Base-by-base conservation (phyloP, 2,329 filamentous ascomycete species). In the Seiridium cupressi region DNA sequence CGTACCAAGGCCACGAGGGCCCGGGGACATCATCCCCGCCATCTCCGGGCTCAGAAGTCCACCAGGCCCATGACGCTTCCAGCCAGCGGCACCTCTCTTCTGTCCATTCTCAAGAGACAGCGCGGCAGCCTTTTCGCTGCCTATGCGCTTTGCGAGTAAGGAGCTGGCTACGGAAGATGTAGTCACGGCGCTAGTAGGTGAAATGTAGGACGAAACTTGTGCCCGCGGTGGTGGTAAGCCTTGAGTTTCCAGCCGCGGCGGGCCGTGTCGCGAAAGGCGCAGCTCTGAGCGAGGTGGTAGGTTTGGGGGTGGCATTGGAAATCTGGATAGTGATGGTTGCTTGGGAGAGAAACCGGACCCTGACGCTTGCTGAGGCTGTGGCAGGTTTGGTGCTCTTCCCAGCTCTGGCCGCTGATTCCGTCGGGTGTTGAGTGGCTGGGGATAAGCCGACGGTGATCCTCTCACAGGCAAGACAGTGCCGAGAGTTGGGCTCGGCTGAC, bases 111-210 rank as follows among this genome's bases (percentile, higher is more conserved):
- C 68, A 3, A 81, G 72, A 48, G 76, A 67, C 64, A 86, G 76
- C 51, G 77, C 73, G 2, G 79, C 79, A 0, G 82, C 83, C 59
- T 77, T 79, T 56, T 81, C 78, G 34, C 71, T 73, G 5, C 83
- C 82, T 26, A 84, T 69, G 4, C 83, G 77, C 67, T 85, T 85
- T 31, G 81, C 78, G 7, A 85, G 77, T 36, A 85, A 77, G 3
- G 80, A 77, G 55, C 77, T 77, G 44, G 76, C 67, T 13, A 66
- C 66, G 18, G 75, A 72, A 55, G 68, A 65, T 13, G 66, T 69
- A 31, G 68, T 72, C 59, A 61, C 63, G 36, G 64, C 58, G 59
- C 66, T 70, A 34, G 64, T 60, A 35, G 67, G 70, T 5, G 72
- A 71, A 46, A 61, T 62, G 26, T 60, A 58, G n/a, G 62, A 63